A percentile compares a stretch with the other conserved stretches of the same genome.
These are phyloP conservation scores for Melocanna baccifera DNA, from an alignment of 176 grass and related monocot species.

Conservation along the genomic window DNA sequence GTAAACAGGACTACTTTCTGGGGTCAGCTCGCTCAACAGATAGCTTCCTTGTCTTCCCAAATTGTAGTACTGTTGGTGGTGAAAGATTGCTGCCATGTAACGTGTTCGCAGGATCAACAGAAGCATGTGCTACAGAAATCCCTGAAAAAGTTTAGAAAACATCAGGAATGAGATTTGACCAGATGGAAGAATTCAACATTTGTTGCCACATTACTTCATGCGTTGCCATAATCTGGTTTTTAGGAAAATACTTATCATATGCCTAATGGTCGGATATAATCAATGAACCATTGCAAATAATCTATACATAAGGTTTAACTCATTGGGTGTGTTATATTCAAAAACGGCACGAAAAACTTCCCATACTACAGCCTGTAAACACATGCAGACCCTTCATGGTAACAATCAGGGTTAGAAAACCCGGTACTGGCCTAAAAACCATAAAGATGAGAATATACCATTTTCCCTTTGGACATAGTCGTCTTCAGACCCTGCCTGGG, in stretches of 20 bases:
- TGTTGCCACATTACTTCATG: not conserved
- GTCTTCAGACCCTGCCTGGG: slow-evolving; percentile 48
- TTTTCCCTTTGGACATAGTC: slow-evolving; percentile 60
- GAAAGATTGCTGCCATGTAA: slow-evolving; percentile 66
- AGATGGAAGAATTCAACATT: slow-evolving; percentile 7
- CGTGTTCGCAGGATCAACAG: slow-evolving; percentile 60
- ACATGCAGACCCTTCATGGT: not conserved
- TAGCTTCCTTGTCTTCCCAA: slow-evolving; percentile 91
- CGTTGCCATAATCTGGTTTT: not conserved
- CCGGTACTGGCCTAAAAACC: no score
- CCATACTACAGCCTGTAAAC: not conserved
- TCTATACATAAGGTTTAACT: not conserved
- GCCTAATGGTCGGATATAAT: not conserved
- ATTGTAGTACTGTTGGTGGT: slow-evolving; percentile 80
- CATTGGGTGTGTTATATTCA: not conserved
- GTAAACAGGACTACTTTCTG: slow-evolving; percentile 65
- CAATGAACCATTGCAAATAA: not conserved
- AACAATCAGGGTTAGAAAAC: no score
- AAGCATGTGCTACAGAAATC: slow-evolving; percentile 55
- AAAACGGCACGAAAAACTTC: not conserved
- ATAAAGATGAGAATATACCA: slow-evolving; percentile 51
- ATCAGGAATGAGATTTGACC: not conserved
- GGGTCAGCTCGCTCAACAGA: slow-evolving; percentile 85
- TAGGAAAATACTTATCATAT: not conserved
- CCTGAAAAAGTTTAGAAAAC: slow-evolving; percentile 31